A percentile compares a stretch with the other conserved stretches of the same genome.
These are phyloP conservation scores for Hygrophorus russula DNA, from an alignment of 768 basidiomycete species.

Conservation along the genomic window DNA sequence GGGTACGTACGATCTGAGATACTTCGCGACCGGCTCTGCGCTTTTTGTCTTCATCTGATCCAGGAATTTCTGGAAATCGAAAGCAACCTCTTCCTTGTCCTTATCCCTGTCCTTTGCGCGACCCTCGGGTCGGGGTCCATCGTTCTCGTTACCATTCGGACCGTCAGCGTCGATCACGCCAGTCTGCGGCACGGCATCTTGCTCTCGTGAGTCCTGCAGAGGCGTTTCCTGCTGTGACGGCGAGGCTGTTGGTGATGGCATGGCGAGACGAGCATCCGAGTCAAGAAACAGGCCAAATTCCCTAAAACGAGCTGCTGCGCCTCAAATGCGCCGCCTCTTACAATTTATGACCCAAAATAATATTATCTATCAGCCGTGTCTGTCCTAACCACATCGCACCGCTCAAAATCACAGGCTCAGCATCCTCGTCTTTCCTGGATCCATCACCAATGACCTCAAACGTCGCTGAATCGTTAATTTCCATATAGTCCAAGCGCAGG, in stretches of 20 bases:
- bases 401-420: constrained; percentile 54
- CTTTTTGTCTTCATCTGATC: constrained; percentile 85
- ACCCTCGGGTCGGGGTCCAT: constrained; percentile 17
- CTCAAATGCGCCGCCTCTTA: too few species aligned
- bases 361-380: constrained; percentile 90
- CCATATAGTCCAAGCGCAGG: constrained; percentile 72
- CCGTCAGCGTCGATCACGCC: too few species aligned
- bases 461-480: constrained; percentile 73
- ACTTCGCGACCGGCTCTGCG: constrained; percentile 91
- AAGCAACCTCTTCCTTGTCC: constrained; percentile 35
- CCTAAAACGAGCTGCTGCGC: too few species aligned
- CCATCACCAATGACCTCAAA: constrained; percentile 48
- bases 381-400: constrained; percentile 80
- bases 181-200: too few species aligned
- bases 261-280: too few species aligned
- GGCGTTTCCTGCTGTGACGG: too few species aligned
- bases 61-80: constrained; percentile 92
- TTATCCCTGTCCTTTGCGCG: constrained; percentile 21
- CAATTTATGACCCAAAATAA: constrained; percentile 54
- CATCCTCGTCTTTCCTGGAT: constrained; percentile 15
- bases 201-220: too few species aligned
- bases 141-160: constrained; percentile 16
- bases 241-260: too few species aligned
- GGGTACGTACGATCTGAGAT: constrained; percentile 78
- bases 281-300: too few species aligned